Evolutionary conservation across 495 filamentous ascomycete genomes (phyloP).

Genomic region (Xylaria cubensis): DNA sequence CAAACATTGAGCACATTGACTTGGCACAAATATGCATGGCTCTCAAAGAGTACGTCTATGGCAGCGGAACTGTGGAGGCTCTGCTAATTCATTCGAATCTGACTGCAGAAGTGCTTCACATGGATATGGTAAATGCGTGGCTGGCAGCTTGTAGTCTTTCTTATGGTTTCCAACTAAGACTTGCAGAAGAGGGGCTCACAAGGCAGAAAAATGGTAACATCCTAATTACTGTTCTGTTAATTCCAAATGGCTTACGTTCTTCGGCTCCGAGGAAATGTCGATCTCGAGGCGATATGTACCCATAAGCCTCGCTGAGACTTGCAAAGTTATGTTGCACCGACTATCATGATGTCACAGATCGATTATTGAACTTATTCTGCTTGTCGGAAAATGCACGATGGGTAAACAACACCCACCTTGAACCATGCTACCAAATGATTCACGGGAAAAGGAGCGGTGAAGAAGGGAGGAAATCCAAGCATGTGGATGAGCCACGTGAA

Average conservation of each 20-base stretch:
- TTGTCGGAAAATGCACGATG: background rate
- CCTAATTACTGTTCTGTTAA: background rate
- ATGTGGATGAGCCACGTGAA: background rate
- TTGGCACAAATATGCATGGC: background rate
- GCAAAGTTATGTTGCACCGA: background rate
- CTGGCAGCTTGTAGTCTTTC: background rate
- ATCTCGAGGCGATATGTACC: background rate
- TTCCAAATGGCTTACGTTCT: background rate
- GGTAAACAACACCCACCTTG: background rate
- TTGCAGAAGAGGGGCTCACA: background rate
- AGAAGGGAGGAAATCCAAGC: constrained; percentile 1
- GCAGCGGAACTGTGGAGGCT: constrained; percentile 8
- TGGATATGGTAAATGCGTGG: no score
- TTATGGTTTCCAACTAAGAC: background rate
- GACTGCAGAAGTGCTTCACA: background rate
- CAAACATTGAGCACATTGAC: constrained; percentile 8
- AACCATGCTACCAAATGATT: background rate
- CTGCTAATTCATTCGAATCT: background rate
- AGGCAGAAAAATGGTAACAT: background rate
- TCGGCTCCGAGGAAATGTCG: background rate
- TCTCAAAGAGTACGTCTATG: background rate
- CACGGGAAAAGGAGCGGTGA: constrained; percentile 11
- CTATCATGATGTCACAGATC: background rate
- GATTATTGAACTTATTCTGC: background rate
- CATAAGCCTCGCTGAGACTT: background rate